Conservation (phyloP, 2,329 filamentous ascomycete genomes). For the Monascus ruber region DNA sequence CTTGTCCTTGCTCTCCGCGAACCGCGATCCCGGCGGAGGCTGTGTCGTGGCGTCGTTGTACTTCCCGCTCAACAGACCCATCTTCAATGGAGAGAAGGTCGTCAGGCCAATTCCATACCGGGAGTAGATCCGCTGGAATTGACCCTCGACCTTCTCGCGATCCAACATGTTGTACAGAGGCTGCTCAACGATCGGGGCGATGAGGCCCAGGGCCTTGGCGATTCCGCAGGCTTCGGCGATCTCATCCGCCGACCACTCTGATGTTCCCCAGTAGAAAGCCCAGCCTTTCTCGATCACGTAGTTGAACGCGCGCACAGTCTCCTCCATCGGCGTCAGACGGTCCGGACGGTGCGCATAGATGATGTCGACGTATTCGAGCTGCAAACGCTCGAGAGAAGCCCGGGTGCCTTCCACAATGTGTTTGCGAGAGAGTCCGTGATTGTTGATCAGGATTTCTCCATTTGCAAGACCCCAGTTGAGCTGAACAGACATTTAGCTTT, state of each 20-base stretch:
- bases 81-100: slow-evolving; percentile 50
- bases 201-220: slow-evolving; percentile 49
- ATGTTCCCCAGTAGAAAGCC: slow-evolving; percentile 61
- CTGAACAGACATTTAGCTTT: too few species aligned
- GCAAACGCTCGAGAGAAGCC: slow-evolving; percentile 48
- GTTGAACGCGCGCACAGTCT: slow-evolving; percentile 60
- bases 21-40: slow-evolving; percentile 45
- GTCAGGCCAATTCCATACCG: slow-evolving; percentile 52
- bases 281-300: slow-evolving; percentile 57
- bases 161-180: slow-evolving; percentile 55
- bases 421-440: slow-evolving; percentile 56
- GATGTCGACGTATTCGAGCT: slow-evolving; percentile 58
- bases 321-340: slow-evolving; percentile 56
- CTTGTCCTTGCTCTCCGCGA: slow-evolving; percentile 37
- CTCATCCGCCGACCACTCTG: slow-evolving; percentile 56
- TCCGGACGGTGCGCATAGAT: slow-evolving; percentile 60
- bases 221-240: slow-evolving; percentile 53
- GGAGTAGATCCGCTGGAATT: slow-evolving; percentile 47
- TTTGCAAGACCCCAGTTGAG: too few species aligned
- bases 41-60: slow-evolving; percentile 41
- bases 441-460: slow-evolving; percentile 34
- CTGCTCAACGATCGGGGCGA: slow-evolving; percentile 57
- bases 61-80: slow-evolving; percentile 54
- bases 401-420: slow-evolving; percentile 58
- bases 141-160: slow-evolving; percentile 52